Percentiles rank a stretch among this genome's conserved stretches.
phyloP scores from a whole-genome alignment of 371 early-diverging fungal species.

The Entomophthora muscae region DNA sequence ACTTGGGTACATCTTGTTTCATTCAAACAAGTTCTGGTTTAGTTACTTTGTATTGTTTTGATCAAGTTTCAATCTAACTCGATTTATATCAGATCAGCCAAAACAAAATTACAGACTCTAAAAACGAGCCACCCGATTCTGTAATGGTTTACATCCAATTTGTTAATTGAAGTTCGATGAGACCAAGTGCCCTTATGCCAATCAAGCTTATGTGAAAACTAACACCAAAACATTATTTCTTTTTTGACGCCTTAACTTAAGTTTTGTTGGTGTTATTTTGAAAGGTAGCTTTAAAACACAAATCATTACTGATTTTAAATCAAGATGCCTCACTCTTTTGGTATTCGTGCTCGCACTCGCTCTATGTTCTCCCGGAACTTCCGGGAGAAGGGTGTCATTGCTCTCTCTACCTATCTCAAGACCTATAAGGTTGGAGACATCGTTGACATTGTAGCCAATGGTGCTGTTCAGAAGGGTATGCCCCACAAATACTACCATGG shows the following conservation, averaged over 20 bases:
- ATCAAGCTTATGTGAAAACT: too few relatives aligned
- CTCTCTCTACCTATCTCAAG: slow-evolving; percentile 91
- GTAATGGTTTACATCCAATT: too few relatives aligned
- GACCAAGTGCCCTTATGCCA: too few relatives aligned
- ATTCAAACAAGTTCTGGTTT: too few relatives aligned
- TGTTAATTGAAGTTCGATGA: too few relatives aligned
- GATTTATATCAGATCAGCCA: too few relatives aligned
- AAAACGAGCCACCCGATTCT: too few relatives aligned
- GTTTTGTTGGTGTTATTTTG: background rate
- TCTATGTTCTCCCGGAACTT: slow-evolving; percentile 95
- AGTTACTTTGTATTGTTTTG: too few relatives aligned
- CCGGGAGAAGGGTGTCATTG: slow-evolving; percentile 84
- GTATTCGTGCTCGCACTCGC: slow-evolving; percentile 96
- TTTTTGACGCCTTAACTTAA: background rate
- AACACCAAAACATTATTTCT: too few relatives aligned
- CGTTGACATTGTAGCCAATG: slow-evolving; percentile 96
- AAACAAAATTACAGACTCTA: too few relatives aligned
- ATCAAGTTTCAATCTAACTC: too few relatives aligned
- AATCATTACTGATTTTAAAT: background rate
- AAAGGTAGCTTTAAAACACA: background rate
- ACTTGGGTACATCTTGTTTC: too few relatives aligned
- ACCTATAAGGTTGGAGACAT: slow-evolving; percentile 97
- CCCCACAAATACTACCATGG: slow-evolving; percentile 99
- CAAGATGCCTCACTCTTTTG: slow-evolving; percentile 87
- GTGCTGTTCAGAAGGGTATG: slow-evolving; percentile 99